Evolutionary conservation across 202 grass and related monocot genomes (phyloP).

Genomic region (Schoenoplectus triqueter): DNA sequence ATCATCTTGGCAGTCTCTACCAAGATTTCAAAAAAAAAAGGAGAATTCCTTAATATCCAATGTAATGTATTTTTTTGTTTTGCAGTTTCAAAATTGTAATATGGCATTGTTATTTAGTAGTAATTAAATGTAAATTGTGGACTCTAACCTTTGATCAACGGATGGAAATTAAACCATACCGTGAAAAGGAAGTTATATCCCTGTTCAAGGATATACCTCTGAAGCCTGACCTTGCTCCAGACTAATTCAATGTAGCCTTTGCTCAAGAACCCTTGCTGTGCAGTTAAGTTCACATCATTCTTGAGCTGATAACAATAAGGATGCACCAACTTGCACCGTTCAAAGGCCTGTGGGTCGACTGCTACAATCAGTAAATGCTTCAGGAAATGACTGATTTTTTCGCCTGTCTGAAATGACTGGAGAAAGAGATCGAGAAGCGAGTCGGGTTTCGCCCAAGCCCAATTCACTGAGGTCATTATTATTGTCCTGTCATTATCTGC

Average conservation of each 20-base stretch:
- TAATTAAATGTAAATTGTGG: too few species aligned
- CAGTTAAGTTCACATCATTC: constrained; percentile 47
- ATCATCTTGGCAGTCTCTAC: too few species aligned
- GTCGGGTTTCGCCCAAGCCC: constrained; percentile 50
- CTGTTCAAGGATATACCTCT: constrained; percentile 37
- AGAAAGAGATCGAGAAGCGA: constrained; percentile 75
- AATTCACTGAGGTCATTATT: constrained; percentile 74
- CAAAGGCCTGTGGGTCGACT: constrained; percentile 53
- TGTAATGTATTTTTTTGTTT: too few species aligned
- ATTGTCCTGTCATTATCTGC: constrained; percentile 51
- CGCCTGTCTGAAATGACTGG: constrained; percentile 58
- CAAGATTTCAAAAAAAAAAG: too few species aligned
- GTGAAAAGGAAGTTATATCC: constrained; percentile 38
- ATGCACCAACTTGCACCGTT: constrained; percentile 54
- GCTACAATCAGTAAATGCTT: constrained; percentile 64
- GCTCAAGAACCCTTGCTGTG: constrained; percentile 55
- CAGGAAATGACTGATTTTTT: constrained; percentile 58
- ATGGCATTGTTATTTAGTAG: too few species aligned
- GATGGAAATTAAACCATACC: not conserved
- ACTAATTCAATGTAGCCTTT: constrained; percentile 69
- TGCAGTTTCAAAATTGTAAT: too few species aligned
- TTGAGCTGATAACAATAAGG: constrained; percentile 59
- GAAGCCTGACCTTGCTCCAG: constrained; percentile 67
- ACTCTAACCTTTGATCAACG: not conserved
- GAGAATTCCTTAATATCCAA: too few species aligned